phyloP scores from a whole-genome alignment of 768 basidiomycete genomes.

The Termitomyces sp. region DNA sequence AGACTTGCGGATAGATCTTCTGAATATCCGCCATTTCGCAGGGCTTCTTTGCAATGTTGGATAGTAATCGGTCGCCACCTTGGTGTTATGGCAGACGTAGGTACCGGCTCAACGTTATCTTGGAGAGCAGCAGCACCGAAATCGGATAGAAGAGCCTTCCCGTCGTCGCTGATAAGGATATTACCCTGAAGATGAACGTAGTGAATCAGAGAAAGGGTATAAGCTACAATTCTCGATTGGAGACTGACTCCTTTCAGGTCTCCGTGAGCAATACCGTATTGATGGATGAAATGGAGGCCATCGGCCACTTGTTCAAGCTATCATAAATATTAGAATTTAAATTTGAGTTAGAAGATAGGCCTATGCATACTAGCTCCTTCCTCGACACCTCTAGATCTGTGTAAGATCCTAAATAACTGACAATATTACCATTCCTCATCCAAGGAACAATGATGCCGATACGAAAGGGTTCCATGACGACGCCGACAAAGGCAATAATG shows the following conservation, averaged over 20 bases:
- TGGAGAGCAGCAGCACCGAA: slow-evolving; percentile 8
- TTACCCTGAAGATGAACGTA: slow-evolving; percentile 2
- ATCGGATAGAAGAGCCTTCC: slow-evolving; percentile 9
- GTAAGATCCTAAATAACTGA: slow-evolving; percentile 9
- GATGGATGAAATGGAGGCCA: slow-evolving; percentile 20
- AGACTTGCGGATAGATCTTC: background rate
- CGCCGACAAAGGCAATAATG: slow-evolving; percentile 17
- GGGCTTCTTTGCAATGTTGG: background rate
- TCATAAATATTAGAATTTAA: background rate
- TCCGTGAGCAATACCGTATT: slow-evolving; percentile 28
- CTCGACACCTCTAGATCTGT: background rate
- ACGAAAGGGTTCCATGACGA: slow-evolving; percentile 11
- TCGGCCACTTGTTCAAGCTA: slow-evolving; percentile 23
- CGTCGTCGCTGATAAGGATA: slow-evolving; percentile 10
- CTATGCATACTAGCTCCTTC: slow-evolving; percentile 9
- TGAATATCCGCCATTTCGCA: slow-evolving; percentile 2
- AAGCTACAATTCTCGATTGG: background rate
- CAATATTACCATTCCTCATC: slow-evolving; percentile 23
- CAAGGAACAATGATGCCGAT: slow-evolving; percentile 22
- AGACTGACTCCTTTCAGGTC: slow-evolving; percentile 31
- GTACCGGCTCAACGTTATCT: background rate
- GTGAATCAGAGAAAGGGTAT: background rate
- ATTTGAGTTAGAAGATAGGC: no score
- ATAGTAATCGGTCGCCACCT: background rate
- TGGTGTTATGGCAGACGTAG: background rate